Percentiles rank a stretch among this genome's conserved stretches.
These are phyloP conservation scores for Tolypocladium nubicola DNA, from an alignment of 2,329 filamentous ascomycete genomes.

Conservation along the genomic window DNA sequence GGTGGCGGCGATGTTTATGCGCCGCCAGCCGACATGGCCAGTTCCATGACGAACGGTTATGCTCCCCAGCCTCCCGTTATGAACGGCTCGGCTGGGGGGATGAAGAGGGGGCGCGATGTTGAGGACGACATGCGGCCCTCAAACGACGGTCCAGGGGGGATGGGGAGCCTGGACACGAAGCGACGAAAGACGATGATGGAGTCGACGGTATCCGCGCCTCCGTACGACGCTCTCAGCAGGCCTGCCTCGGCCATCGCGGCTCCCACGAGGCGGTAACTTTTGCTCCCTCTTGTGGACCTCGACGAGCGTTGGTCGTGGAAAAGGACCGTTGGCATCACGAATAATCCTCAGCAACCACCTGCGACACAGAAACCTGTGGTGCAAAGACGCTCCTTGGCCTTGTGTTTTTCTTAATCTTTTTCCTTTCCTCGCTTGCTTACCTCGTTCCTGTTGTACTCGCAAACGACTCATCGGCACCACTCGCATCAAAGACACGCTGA, in stretches of 20 bases:
- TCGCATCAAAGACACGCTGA: constrained; percentile 20
- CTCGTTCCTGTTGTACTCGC: constrained; percentile 17
- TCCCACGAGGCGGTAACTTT: constrained; percentile 25
- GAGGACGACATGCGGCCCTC: constrained; percentile 52
- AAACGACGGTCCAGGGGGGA: constrained; percentile 30
- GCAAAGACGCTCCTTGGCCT: constrained; percentile 6
- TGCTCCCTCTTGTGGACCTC: not conserved
- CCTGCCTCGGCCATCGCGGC: constrained; percentile 33
- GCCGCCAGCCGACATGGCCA: constrained; percentile 48
- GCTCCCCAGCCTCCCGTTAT: constrained; percentile 50
- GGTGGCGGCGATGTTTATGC: constrained; percentile 61
- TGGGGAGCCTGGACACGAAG: constrained; percentile 54
- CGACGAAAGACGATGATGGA: constrained; percentile 70
- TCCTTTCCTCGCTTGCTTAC: constrained; percentile 9
- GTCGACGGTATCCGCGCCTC: constrained; percentile 36
- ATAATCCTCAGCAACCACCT: not conserved
- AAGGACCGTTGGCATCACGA: not conserved
- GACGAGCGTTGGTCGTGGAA: not conserved
- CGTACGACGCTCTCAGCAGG: constrained; percentile 39
- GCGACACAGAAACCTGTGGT: constrained; percentile 3
- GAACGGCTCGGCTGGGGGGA: constrained; percentile 45
- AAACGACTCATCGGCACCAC: constrained; percentile 16
- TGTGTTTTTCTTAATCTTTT: constrained; percentile 4
- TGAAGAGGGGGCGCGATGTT: constrained; percentile 44
- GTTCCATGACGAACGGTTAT: constrained; percentile 51